Base-by-base conservation (phyloP, 2,329 filamentous ascomycete genomes). In the Calonectria pteridis region DNA sequence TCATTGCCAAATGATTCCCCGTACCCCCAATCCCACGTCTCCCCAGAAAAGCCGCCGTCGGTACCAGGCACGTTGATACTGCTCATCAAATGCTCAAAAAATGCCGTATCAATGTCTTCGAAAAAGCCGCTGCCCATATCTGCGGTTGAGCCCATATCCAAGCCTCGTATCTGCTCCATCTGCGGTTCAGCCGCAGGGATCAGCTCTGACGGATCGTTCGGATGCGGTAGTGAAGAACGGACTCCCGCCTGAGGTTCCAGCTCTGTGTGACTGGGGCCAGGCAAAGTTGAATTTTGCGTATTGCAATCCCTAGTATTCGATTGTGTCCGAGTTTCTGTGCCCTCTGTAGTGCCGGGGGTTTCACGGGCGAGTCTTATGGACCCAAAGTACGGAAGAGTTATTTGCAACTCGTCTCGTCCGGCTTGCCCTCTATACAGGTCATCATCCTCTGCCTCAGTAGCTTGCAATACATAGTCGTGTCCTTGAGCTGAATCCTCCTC, bases 381-480 rank as follows among this genome's bases (percentile, higher is more conserved):
- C 20, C 59, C 59, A 64, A 64, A 64, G 26, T 64, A 64, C 26
- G 59, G 59, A 33, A 64, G 37, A 49, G 37, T 46, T 29, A 64
- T 49, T 33, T 64, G 59, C 11, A 43, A 33, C 29, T 64, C 59
- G 16, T 64, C 29, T 43, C 28, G 37, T 23, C n/a, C 13, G 5
- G 11, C 16, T n/a, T 11, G 40, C 10, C 43, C 26, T 6, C 18
- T 11, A 23, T 40, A 4, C 18, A 29, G 4, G 16, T 28, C 55
- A 16, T 62, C 33, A 5, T 62, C 55, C 4, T 29, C 5, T 40
- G 59, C 16, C 16, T 46, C 59, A 23, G 28, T 64, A 26, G 37
- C n/a, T 11, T 23, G 59, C 20, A 64, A 20, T n/a, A 28, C 6
- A 23, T 46, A 64, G 18, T 10, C 16, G 16, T 28, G 26, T 49